Evolutionary conservation across 192 early-diverging fungal genomes (phyloP).

Genomic region (Coemansia sp.): DNA sequence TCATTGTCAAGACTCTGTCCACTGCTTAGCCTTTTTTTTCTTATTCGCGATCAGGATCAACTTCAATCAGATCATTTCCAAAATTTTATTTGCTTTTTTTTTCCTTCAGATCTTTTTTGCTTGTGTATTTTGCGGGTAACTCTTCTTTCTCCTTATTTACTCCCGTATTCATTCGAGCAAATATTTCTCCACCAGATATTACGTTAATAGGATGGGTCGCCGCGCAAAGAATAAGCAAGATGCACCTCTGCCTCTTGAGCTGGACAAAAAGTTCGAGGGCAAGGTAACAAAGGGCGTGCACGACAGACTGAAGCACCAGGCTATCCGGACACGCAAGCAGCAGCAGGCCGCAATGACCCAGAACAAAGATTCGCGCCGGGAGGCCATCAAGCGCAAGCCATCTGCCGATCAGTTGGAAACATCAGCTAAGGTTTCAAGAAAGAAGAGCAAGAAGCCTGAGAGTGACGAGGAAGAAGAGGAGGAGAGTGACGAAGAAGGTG

Average conservation of each 20-base stretch:
- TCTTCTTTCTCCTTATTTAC: neutral
- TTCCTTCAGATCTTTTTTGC: neutral
- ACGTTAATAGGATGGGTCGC: conserved; percentile 39
- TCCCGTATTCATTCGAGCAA: too few species aligned
- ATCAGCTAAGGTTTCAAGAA: neutral
- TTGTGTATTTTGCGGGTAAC: conserved; percentile 5
- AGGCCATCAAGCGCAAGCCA: conserved; percentile 14
- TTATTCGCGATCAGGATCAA: neutral
- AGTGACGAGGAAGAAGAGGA: conserved; percentile 54
- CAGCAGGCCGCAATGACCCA: conserved; percentile 12
- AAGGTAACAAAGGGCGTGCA: conserved; percentile 46
- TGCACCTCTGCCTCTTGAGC: conserved; percentile 39
- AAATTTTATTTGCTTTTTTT: neutral
- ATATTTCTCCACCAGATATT: too few species aligned
- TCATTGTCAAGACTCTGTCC: conserved; percentile 43
- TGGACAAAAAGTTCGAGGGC: conserved; percentile 46
- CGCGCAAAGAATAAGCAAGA: conserved; percentile 56
- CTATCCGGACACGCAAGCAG: conserved; percentile 31
- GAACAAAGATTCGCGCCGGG: neutral
- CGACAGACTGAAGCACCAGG: conserved; percentile 39
- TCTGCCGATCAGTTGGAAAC: neutral
- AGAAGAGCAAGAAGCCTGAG: conserved; percentile 15
- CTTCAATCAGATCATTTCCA: neutral
- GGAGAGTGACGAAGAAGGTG: conserved; percentile 10
- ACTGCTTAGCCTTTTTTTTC: neutral